phyloP scores from a whole-genome alignment of 2,329 filamentous ascomycete species.

The Fusarium begoniae region DNA sequence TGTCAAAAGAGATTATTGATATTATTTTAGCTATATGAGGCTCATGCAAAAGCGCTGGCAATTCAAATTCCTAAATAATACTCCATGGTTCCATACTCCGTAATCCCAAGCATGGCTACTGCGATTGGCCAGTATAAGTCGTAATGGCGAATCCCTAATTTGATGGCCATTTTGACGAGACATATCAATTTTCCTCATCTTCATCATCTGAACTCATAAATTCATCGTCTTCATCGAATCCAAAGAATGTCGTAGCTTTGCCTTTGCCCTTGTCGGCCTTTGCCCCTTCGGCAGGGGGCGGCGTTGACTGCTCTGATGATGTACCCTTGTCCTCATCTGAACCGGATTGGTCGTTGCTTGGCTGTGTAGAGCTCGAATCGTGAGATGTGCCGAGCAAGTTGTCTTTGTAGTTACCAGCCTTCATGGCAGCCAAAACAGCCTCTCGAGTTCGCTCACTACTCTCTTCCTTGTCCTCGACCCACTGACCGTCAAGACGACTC shows the following conservation, averaged over 20 bases:
- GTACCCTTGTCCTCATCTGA: conserved; percentile 53
- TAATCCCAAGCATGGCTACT: conserved; percentile 35
- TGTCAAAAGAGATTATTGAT: conserved; percentile 18
- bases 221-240: conserved; percentile 83
- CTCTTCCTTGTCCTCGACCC: conserved; percentile 95
- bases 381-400: conserved; percentile 64
- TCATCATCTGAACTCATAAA: conserved; percentile 76
- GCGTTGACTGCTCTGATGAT: conserved; percentile 59
- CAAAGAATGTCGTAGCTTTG: conserved; percentile 68
- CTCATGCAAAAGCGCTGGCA: conserved; percentile 26
- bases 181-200: conserved; percentile 43
- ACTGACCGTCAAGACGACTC: conserved; percentile 83
- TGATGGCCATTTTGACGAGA: not conserved
- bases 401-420: conserved; percentile 69
- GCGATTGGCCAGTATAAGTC: conserved; percentile 28
- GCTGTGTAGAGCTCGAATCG: conserved; percentile 54
- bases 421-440: conserved; percentile 77
- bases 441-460: conserved; percentile 83
- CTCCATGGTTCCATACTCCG: conserved; percentile 35
- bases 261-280: conserved; percentile 51
- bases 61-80: conserved; percentile 21
- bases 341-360: conserved; percentile 39
- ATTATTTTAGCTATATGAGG: conserved; percentile 31
- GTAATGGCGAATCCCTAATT: not conserved
- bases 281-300: conserved; percentile 55